phyloP scores from a whole-genome alignment of 345 rosid genomes.

The Salix exigua region DNA sequence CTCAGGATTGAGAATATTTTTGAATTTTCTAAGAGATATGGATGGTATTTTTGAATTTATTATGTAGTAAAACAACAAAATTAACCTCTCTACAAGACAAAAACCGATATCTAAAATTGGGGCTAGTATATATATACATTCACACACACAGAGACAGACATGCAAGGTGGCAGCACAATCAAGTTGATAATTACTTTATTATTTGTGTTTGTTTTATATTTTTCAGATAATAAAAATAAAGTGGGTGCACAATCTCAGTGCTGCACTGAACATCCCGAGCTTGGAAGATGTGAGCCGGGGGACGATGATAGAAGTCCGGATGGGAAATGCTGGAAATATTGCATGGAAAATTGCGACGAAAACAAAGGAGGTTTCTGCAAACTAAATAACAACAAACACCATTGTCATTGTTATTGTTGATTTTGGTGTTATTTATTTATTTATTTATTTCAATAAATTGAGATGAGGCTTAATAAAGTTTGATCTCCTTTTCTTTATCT shows the following conservation, averaged over 20 bases:
- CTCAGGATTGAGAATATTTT: too few species aligned
- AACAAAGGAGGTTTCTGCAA: not conserved
- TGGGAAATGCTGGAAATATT: not conserved
- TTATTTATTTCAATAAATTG: not conserved
- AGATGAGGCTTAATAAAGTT: not conserved
- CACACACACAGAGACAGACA: too few species aligned
- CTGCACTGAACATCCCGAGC: not conserved
- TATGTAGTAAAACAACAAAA: too few species aligned
- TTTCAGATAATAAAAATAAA: not conserved
- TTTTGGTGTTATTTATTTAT: not conserved
- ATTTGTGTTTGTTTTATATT: not conserved
- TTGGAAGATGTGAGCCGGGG: not conserved
- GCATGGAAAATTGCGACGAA: not conserved
- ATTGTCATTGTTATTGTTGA: not conserved
- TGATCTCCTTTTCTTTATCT: too few species aligned
- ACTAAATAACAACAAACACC: not conserved
- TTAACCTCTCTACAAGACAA: too few species aligned
- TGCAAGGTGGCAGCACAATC: too few species aligned
- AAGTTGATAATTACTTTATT: too few species aligned
- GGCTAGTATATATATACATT: too few species aligned
- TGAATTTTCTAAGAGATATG: too few species aligned
- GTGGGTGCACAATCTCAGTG: not conserved
- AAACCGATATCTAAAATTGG: too few species aligned
- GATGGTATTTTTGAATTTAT: too few species aligned
- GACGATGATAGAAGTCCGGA: not conserved